phyloP scores from a whole-genome alignment of 177 flowering plant genomes.

The Vitis hybrid region DNA sequence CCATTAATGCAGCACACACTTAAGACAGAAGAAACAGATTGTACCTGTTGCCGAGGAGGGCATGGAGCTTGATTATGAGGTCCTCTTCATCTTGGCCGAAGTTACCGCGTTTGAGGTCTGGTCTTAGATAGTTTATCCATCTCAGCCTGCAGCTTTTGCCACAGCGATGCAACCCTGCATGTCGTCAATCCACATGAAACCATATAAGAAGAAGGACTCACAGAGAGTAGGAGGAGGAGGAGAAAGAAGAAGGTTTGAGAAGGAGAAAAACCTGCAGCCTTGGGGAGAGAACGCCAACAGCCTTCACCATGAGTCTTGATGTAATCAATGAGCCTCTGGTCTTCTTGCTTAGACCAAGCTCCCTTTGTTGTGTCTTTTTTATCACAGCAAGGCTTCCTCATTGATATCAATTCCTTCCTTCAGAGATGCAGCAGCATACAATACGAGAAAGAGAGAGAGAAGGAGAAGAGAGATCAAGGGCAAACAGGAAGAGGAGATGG shows the following conservation, averaged over 20 bases:
- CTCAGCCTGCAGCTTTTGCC: constrained; percentile 44
- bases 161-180: constrained; percentile 29
- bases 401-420: constrained; percentile 7
- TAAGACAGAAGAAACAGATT: neutral
- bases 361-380: constrained; percentile 56
- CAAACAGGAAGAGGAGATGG: neutral
- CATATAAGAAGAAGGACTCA: neutral
- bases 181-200: too few relatives aligned
- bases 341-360: constrained; percentile 70
- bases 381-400: constrained; percentile 61
- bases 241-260: neutral
- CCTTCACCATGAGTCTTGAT: constrained; percentile 57
- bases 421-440: too few relatives aligned
- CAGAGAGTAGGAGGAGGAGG: neutral
- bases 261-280: constrained; percentile 44
- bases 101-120: constrained; percentile 54
- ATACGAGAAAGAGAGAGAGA: neutral
- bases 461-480: neutral
- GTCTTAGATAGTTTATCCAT: constrained; percentile 39
- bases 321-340: constrained; percentile 55
- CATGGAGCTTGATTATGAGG: constrained; percentile 54
- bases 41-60: constrained; percentile 65
- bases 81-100: constrained; percentile 57
- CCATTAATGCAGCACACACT: constrained; percentile 6
- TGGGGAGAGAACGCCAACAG: constrained; percentile 57